phyloP scores from a whole-genome alignment of 495 filamentous ascomycete genomes.

The Podospora pseudocomata region DNA sequence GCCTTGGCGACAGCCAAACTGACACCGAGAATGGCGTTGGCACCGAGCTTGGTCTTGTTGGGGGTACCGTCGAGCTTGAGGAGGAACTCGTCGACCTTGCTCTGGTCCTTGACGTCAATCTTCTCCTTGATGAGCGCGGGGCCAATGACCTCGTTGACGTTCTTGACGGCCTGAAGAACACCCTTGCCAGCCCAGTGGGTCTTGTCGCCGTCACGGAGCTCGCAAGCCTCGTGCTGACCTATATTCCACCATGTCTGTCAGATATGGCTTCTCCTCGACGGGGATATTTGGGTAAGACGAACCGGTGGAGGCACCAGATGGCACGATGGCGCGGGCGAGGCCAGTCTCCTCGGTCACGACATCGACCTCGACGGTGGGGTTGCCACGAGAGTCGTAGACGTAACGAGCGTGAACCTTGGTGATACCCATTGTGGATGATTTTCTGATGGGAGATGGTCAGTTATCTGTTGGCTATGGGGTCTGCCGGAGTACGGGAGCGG shows the following conservation, averaged over 20 bases:
- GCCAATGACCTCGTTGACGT: slow-evolving; percentile 91
- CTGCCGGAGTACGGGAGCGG: slow-evolving; percentile 9
- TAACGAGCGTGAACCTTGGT: slow-evolving; percentile 97
- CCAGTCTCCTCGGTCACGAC: slow-evolving; percentile 89
- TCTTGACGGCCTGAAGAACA: slow-evolving; percentile 91
- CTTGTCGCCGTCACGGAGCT: slow-evolving; percentile 99
- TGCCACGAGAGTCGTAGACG: slow-evolving; percentile 99
- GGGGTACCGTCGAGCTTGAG: slow-evolving; percentile 91
- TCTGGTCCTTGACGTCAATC: slow-evolving; percentile 96
- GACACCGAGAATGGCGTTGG: slow-evolving; percentile 98
- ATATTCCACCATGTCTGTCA: slow-evolving; percentile 24
- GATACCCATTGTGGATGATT: slow-evolving; percentile 72
- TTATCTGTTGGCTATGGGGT: background rate
- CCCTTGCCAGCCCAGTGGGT: slow-evolving; percentile 94
- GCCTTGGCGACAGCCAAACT: slow-evolving; percentile 95
- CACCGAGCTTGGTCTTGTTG: slow-evolving; percentile 98
- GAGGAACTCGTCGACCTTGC: slow-evolving; percentile 86
- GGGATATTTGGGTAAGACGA: slow-evolving; percentile 33
- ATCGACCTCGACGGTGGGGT: slow-evolving; percentile 90
- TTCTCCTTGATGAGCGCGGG: slow-evolving; percentile 89
- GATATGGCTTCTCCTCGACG: background rate
- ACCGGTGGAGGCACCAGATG: slow-evolving; percentile 97
- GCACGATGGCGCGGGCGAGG: slow-evolving; percentile 97
- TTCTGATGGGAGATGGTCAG: slow-evolving; percentile 8
- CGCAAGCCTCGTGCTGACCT: slow-evolving; percentile 97